phyloP scores from a whole-genome alignment of 257 asterid genomes.

The Jacaranda mimosifolia region DNA sequence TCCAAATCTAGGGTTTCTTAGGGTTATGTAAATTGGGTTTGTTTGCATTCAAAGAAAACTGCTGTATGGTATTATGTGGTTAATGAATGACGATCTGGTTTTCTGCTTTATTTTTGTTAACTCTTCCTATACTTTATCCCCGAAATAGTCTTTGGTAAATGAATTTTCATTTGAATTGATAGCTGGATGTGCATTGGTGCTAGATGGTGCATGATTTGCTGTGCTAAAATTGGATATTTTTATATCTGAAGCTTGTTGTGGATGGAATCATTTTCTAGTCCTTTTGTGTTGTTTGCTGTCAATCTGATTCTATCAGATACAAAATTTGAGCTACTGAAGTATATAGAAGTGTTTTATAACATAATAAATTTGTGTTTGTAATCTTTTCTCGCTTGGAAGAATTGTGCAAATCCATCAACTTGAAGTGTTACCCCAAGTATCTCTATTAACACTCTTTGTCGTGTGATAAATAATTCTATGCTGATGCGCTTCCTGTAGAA shows the following conservation, averaged over 20 bases:
- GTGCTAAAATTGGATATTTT: too few species aligned
- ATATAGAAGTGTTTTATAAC: neutral
- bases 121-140: neutral
- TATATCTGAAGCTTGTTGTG: neutral
- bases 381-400: neutral
- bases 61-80: constrained; percentile 5
- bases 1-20: constrained; percentile 21
- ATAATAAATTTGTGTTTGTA: neutral
- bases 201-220: too few species aligned
- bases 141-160: neutral
- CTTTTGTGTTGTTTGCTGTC: neutral
- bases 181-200: neutral
- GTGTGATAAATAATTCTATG: neutral
- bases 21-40: constrained; percentile 25
- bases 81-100: neutral
- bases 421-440: too few species aligned
- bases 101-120: neutral
- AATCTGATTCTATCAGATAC: neutral
- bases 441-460: neutral
- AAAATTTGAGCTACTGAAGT: neutral
- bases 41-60: neutral
- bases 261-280: neutral
- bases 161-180: neutral
- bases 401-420: neutral
- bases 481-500: neutral